A percentile compares a stretch with the other conserved stretches of the same genome.
phyloP scores from a whole-genome alignment of 305 asterid genomes.

The Fraxinus dipetala region DNA sequence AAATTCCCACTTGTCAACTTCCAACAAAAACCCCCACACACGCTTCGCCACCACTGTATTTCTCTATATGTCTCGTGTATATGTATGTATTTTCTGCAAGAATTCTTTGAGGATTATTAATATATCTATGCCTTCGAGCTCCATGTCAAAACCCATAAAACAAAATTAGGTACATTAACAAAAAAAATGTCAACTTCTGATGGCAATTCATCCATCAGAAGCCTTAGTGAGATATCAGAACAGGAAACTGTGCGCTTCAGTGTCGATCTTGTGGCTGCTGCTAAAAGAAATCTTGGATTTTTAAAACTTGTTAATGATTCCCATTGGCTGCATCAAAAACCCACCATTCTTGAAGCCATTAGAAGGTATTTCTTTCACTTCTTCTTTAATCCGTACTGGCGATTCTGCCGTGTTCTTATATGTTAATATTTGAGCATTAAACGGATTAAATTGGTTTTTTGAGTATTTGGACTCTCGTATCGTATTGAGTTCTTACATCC shows the following conservation, averaged over 20 bases:
- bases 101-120: not conserved
- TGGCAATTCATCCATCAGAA: constrained; percentile 38
- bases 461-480: not conserved
- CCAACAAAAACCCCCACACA: not conserved
- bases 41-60: not conserved
- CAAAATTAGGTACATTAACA: not conserved
- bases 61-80: not conserved
- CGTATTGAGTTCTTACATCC: not conserved
- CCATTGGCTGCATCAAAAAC: constrained; percentile 51
- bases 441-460: not conserved
- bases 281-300: constrained; percentile 59
- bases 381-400: not conserved
- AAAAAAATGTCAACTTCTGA: constrained; percentile 50
- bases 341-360: constrained; percentile 63
- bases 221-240: constrained; percentile 55
- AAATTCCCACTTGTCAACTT: not conserved
- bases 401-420: not conserved
- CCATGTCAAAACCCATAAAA: not conserved
- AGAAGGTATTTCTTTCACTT: constrained; percentile 42
- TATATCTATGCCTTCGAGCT: not conserved
- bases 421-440: not conserved
- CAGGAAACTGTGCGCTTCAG: constrained; percentile 44
- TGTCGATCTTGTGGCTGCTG: constrained; percentile 85
- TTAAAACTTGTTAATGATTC: constrained; percentile 57
- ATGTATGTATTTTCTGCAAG: not conserved